Base-by-base conservation (phyloP, 352 stramenopile genomes). In the Pythium folliculosum region DNA sequence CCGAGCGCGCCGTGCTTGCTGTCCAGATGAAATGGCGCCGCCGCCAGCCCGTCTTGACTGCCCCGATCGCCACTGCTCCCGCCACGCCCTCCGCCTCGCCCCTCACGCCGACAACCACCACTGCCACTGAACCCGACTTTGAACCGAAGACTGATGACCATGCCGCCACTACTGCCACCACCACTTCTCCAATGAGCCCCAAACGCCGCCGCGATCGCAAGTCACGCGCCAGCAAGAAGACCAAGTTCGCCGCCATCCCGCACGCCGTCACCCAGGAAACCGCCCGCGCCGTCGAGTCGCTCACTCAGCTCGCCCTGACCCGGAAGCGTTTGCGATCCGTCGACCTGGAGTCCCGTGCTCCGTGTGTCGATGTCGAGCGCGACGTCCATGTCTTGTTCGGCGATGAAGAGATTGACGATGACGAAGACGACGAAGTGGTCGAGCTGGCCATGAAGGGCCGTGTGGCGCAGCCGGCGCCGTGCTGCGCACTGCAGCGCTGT, bases 241-340 rank as follows among this genome's bases (percentile, higher is more conserved):
- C 58, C 57, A 71, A 63, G 51, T 44, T 32, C 25, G 56, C 48
- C 21, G 44, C 8, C 14, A 51, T 54, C 32, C 59, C 58, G n/a
- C 13, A 44, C 12, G 21, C 45, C 5, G 50, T 58, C 51, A 53
- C 38, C 1, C 37, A 71, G 23, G 43, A 71, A 58, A 17, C 57
- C 38, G 21, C 43, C 17, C 14, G 45, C 13, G 50, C 44, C 43
- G 30, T 71, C 47, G 63, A 63, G 19, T 51, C 55, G 21, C 47
- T 52, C 38, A 53, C 55, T 22, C 35, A 60, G 51, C 55, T 56
- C 12, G 63, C 55, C 16, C 12, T 72, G 65, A 64, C 67, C 35
- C 60, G 60, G 49, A 73, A 68, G 56, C 66, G 66, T 69, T 65
- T 61, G 66, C 60, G 67, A 73, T 60, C 67, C 49, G 51, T 73